Evolutionary conservation across 192 early-diverging fungal species (phyloP).

Genomic region (Backusella tuberculispora): DNA sequence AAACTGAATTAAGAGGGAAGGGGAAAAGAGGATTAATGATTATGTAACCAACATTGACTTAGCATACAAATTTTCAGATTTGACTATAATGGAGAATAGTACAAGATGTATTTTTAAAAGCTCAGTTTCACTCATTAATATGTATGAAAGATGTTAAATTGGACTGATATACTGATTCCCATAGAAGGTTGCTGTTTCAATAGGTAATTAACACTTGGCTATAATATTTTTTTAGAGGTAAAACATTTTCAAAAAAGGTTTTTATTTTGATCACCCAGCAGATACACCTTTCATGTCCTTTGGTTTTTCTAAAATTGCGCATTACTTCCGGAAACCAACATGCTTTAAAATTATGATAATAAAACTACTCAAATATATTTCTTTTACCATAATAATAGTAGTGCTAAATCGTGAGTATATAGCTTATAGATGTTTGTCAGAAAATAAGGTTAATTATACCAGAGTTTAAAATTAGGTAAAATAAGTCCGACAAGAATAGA

Average conservation of each 20-base stretch:
- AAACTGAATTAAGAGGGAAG: neutral
- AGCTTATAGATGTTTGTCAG: neutral
- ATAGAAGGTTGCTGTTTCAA: neutral
- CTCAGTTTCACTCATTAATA: neutral
- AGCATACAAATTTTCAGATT: neutral
- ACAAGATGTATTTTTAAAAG: neutral
- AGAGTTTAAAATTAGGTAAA: neutral
- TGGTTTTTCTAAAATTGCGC: neutral
- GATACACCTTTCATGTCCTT: neutral
- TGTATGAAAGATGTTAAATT: neutral
- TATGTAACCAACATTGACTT: neutral
- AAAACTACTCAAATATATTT: neutral
- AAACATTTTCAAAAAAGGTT: neutral
- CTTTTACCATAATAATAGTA: neutral
- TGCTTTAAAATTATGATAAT: neutral
- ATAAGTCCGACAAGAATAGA: neutral
- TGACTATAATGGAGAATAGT: neutral
- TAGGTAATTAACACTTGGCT: neutral
- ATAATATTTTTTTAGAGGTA: conserved; percentile 9
- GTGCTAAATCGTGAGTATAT: neutral
- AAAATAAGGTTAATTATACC: conserved; percentile 11
- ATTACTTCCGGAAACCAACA: neutral
- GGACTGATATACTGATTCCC: neutral
- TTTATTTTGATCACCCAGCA: conserved; percentile 4
- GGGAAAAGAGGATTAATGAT: neutral